Percentiles rank a stretch among this genome's conserved stretches.
phyloP scores from a whole-genome alignment of 208 protist genomes.

The Leptomonas pyrrhocoris region DNA sequence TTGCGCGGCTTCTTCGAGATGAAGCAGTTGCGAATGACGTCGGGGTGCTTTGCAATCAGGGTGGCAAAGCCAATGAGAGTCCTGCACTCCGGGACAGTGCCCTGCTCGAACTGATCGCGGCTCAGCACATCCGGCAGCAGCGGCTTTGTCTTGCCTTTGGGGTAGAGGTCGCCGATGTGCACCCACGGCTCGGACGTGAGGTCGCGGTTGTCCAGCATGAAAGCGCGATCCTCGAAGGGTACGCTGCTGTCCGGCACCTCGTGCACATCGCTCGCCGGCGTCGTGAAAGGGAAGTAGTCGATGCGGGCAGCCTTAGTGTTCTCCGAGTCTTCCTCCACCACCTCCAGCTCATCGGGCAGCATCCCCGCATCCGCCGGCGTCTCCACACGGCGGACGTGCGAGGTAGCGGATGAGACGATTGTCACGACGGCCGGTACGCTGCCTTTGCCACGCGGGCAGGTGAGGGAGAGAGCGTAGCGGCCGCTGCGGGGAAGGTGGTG shows the following conservation, averaged over 20 bases:
- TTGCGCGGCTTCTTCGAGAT: conserved; percentile 55
- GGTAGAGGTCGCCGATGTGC: conserved; percentile 66
- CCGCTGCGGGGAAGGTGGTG: conserved; percentile 62
- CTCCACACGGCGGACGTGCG: conserved; percentile 62
- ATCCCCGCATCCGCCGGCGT: conserved; percentile 64
- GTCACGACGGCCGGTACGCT: conserved; percentile 49
- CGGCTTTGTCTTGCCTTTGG: conserved; percentile 60
- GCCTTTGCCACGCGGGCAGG: conserved; percentile 66
- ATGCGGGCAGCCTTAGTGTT: conserved; percentile 52
- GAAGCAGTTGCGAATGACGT: conserved; percentile 63
- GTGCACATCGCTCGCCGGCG: conserved; percentile 26
- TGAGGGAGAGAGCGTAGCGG: conserved; percentile 72
- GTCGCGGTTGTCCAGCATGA: conserved; percentile 52
- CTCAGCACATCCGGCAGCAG: conserved; percentile 54
- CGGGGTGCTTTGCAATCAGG: conserved; percentile 49
- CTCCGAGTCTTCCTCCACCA: conserved; percentile 66
- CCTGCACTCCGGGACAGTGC: conserved; percentile 56
- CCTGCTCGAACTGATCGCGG: conserved; percentile 68
- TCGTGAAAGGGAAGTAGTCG: conserved; percentile 58
- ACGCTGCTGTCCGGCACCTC: conserved; percentile 61
- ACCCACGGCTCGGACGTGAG: conserved; percentile 57
- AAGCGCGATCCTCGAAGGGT: conserved; percentile 56
- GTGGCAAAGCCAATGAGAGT: conserved; percentile 47
- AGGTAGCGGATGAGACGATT: conserved; percentile 44
- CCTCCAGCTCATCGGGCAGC: conserved; percentile 65